Base-by-base conservation (phyloP, 116 monocot genomes). In the Zostera marina region DNA sequence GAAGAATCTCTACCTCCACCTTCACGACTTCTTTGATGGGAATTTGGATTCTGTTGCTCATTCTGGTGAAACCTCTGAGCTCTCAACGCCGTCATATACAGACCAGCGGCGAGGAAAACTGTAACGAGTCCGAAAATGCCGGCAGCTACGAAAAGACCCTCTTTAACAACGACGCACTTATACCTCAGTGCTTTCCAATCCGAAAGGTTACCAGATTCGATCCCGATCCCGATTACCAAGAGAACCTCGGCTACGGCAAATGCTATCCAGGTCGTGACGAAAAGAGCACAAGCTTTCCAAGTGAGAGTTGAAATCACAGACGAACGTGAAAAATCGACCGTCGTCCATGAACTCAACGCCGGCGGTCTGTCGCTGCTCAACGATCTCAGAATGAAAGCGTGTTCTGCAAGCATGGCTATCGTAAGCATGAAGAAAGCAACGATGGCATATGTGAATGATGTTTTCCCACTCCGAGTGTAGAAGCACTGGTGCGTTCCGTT, bases 211-310 rank as follows among this genome's bases (percentile, higher is more conserved):
- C 81, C 76, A 0, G 79, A 81, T 52, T 94, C 94, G 11, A 79
- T 73, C 11, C 71, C 73, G 0, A 94, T 75, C 0, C 79, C 84
- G 9, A 88, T 70, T 56, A 94, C 77, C 9, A 88, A 70, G 20
- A 84, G 74, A 40, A 88, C 62, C 73, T 88, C 84, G 2, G 88
- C 94, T 7, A 88, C 44, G 9, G 88, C 79, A 48, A 94, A 92
- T 46, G 73, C 78, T 9, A 81, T 19, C 92, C 77, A 85, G n/a
- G 77, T 73, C 1, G 73, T 22, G 44, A 92, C 38, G 54, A 85
- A 85, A 44, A 79, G 67, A 46, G 54, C 40, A 54, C 81, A 75
- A 39, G 75, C 63, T 22, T 72, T 68, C 79, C 77, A 61, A 3
- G 76, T 76, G 43, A 84, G 74, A 32, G 56, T 53, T 8, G 66